These are phyloP conservation scores for Porphyra umbilicalis DNA, from an alignment of 31 red algal species.

Conservation along the genomic window DNA sequence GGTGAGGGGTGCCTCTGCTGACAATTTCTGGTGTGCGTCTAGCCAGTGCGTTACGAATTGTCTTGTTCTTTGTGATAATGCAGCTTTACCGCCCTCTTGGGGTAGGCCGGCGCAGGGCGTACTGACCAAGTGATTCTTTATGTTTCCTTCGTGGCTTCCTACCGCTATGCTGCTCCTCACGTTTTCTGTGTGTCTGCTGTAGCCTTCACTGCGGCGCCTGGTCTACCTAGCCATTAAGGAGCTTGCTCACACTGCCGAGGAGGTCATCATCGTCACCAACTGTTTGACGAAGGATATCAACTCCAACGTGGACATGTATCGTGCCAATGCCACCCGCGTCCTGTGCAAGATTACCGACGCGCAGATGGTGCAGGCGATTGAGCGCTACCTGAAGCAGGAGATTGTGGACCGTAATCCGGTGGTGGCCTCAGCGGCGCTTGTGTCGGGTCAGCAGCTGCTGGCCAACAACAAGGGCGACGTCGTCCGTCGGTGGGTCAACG, in stretches of 20 bases:
- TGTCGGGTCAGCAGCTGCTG: conserved; percentile 81
- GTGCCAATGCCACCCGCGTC: conserved; percentile 94
- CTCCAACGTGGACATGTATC: conserved; percentile 87
- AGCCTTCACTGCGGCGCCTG: conserved; percentile 76
- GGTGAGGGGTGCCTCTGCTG: neutral
- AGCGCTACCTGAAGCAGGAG: conserved; percentile 97
- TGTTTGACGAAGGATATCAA: conserved; percentile 99
- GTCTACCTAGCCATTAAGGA: conserved; percentile 98
- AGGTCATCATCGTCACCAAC: conserved; percentile 98
- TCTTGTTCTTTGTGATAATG: too few species aligned
- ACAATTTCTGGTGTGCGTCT: too few species aligned
- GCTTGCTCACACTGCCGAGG: conserved; percentile 89
- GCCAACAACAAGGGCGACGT: conserved; percentile 86
- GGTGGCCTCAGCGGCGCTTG: conserved; percentile 84
- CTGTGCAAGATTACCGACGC: conserved; percentile 92
- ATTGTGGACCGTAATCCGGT: conserved; percentile 87
- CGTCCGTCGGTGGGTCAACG: conserved; percentile 92
- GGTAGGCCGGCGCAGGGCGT: too few species aligned
- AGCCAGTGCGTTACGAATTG: too few species aligned
- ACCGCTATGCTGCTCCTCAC: neutral
- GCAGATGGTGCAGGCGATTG: conserved; percentile 85
- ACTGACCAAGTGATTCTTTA: neutral
- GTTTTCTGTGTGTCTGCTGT: neutral
- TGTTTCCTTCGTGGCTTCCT: neutral
- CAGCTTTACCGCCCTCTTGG: too few species aligned